A percentile compares a stretch with the other conserved stretches of the same genome.
Evolutionary conservation across 2,329 filamentous ascomycete species (phyloP).

Genomic region (Fusarium sterilihyphosum): DNA sequence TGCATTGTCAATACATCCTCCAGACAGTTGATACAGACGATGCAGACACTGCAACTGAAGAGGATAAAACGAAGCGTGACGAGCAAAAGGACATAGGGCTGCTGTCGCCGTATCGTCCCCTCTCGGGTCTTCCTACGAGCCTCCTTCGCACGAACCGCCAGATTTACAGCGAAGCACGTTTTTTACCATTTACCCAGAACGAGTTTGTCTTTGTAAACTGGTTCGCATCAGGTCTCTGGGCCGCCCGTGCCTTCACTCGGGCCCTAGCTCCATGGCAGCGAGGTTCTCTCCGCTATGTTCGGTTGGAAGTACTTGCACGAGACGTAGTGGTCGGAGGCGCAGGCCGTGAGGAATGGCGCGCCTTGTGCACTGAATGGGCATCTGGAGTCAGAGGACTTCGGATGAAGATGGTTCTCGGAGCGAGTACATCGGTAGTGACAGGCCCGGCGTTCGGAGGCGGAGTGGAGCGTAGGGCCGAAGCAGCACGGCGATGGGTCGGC

Average conservation of each 20-base stretch:
- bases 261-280: slow-evolving; percentile 55
- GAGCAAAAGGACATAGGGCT: not conserved
- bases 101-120: slow-evolving; percentile 50
- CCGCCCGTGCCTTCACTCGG: slow-evolving; percentile 51
- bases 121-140: slow-evolving; percentile 53
- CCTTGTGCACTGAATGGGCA: slow-evolving; percentile 50
- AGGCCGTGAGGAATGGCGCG: slow-evolving; percentile 48
- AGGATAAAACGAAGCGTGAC: not conserved
- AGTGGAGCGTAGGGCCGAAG: slow-evolving; percentile 27
- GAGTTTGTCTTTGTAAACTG: slow-evolving; percentile 59
- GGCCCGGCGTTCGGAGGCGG: slow-evolving; percentile 30
- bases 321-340: slow-evolving; percentile 48
- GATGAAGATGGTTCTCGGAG: slow-evolving; percentile 50
- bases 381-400: slow-evolving; percentile 52
- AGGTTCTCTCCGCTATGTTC: slow-evolving; percentile 50
- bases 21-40: slow-evolving; percentile 20
- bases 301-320: slow-evolving; percentile 53
- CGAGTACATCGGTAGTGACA: slow-evolving; percentile 35
- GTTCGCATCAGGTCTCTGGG: slow-evolving; percentile 57
- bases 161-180: slow-evolving; percentile 55
- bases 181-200: slow-evolving; percentile 53
- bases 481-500: slow-evolving; percentile 32
- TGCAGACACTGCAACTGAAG: not conserved
- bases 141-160: slow-evolving; percentile 53
- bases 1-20: slow-evolving; percentile 47